Conservation (phyloP, 495 filamentous ascomycete species). For the Hypoxylon crocopeplum region DNA sequence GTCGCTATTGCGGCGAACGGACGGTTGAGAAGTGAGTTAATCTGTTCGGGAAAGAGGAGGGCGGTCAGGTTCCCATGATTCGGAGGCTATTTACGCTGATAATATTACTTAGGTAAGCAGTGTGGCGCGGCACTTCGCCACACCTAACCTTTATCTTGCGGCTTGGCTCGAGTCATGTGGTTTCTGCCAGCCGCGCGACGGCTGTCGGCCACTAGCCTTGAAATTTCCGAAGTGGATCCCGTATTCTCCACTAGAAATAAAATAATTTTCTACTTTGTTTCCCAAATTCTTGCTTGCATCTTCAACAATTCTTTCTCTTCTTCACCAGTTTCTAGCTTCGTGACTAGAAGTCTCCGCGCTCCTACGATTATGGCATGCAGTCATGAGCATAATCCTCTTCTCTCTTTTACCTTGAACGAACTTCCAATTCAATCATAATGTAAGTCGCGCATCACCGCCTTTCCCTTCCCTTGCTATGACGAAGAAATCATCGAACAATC, state of each 20-base stretch:
- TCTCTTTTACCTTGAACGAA: constrained; percentile 4
- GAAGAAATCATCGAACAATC: constrained; percentile 72
- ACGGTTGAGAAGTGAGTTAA: constrained; percentile 31
- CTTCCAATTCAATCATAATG: constrained; percentile 15
- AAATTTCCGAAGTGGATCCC: constrained; percentile 9
- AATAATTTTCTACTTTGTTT: constrained; percentile 27
- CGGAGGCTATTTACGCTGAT: constrained; percentile 27
- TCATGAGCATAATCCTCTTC: neutral
- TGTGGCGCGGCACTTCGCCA: constrained; percentile 27
- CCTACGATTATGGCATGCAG: neutral
- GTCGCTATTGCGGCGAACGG: constrained; percentile 41
- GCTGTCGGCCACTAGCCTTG: neutral
- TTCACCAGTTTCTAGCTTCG: constrained; percentile 1
- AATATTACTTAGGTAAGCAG: constrained; percentile 29
- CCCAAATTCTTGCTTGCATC: constrained; percentile 1
- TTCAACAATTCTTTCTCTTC: constrained; percentile 23
- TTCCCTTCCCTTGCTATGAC: constrained; percentile 56
- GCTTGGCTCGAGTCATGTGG: too few species aligned
- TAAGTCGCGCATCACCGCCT: constrained; percentile 23
- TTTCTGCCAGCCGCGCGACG: neutral
- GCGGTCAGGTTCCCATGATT: constrained; percentile 6
- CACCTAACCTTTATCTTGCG: neutral
- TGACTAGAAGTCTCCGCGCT: neutral
- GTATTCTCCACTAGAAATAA: constrained; percentile 19
- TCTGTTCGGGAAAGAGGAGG: constrained; percentile 21